These are phyloP conservation scores for Phytophthora vignae DNA, from an alignment of 352 stramenopile genomes.

Conservation along the genomic window DNA sequence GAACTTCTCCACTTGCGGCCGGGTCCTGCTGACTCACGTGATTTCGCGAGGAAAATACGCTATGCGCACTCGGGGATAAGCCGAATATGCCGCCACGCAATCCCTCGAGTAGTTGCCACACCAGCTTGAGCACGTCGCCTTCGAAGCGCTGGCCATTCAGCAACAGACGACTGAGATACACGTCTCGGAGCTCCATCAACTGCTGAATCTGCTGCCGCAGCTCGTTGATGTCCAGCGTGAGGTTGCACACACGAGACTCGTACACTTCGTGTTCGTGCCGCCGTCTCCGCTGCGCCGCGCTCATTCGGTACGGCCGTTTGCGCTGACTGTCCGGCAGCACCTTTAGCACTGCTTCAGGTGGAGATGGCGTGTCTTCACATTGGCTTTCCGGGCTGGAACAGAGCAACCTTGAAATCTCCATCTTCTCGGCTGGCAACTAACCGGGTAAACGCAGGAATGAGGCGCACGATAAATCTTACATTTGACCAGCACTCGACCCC, in stretches of 20 bases:
- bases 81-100: slow-evolving; percentile 12
- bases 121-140: slow-evolving; percentile 27
- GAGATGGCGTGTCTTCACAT: not conserved
- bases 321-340: slow-evolving; percentile 22
- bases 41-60: slow-evolving; percentile 24
- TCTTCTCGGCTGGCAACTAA: not conserved
- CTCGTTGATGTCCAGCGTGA: slow-evolving; percentile 43
- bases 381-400: not conserved
- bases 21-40: slow-evolving; percentile 17
- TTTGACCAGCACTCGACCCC: not conserved
- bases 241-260: slow-evolving; percentile 34
- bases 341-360: not conserved
- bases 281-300: slow-evolving; percentile 17
- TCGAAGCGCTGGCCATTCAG: slow-evolving; percentile 28
- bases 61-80: slow-evolving; percentile 14
- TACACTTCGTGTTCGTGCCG: slow-evolving; percentile 17
- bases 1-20: slow-evolving; percentile 16
- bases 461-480: not conserved
- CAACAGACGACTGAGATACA: slow-evolving; percentile 17
- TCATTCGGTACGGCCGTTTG: slow-evolving; percentile 25
- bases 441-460: not conserved
- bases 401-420: slow-evolving; percentile 2
- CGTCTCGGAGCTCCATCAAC: slow-evolving; percentile 21
- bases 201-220: slow-evolving; percentile 36
- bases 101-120: slow-evolving; percentile 24